These are phyloP conservation scores for Fraxinus quadrangulata DNA, from an alignment of 257 asterid species.

Conservation along the genomic window DNA sequence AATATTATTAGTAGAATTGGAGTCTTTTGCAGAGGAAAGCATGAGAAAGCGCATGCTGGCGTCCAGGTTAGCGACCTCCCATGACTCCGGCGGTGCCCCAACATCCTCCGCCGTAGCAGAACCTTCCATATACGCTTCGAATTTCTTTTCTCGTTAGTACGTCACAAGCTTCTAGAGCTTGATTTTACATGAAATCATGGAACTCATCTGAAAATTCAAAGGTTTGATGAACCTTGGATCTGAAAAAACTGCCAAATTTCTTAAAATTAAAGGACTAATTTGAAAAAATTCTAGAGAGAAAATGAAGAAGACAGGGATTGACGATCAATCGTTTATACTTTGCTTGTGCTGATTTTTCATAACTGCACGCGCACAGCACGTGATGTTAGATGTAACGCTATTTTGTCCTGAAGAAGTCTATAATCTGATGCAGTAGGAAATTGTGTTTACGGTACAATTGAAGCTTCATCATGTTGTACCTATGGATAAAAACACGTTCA, in stretches of 20 bases:
- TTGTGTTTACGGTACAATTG: no score
- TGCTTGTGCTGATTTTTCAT: not conserved
- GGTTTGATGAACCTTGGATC: slow-evolving; percentile 27
- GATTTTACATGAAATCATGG: slow-evolving; percentile 36
- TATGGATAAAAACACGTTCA: no score
- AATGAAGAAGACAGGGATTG: slow-evolving; percentile 56
- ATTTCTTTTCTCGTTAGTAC: slow-evolving; percentile 13
- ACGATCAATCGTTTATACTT: slow-evolving; percentile 30
- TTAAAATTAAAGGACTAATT: slow-evolving; percentile 18
- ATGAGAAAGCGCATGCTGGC: slow-evolving; percentile 76
- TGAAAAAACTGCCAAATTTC: slow-evolving; percentile 35
- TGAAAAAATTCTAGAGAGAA: slow-evolving; percentile 28
- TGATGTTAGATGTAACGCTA: not conserved
- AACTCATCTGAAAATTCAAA: slow-evolving; percentile 44
- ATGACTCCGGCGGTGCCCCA: slow-evolving; percentile 77
- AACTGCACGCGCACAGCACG: not conserved
- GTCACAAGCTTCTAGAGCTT: slow-evolving; percentile 33
- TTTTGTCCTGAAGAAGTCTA: no score
- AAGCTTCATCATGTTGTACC: no score
- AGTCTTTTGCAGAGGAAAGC: slow-evolving; percentile 55
- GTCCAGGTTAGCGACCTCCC: slow-evolving; percentile 97
- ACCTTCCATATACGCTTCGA: slow-evolving; percentile 64
- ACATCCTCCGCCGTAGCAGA: slow-evolving; percentile 69
- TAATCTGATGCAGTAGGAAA: no score
- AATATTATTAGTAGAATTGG: slow-evolving; percentile 30